Evolutionary conservation across 1,139 yeast species (phyloP), one percentile per base, ranked within the genome.

Genomic region (Kodamaea fungicola): DNA sequence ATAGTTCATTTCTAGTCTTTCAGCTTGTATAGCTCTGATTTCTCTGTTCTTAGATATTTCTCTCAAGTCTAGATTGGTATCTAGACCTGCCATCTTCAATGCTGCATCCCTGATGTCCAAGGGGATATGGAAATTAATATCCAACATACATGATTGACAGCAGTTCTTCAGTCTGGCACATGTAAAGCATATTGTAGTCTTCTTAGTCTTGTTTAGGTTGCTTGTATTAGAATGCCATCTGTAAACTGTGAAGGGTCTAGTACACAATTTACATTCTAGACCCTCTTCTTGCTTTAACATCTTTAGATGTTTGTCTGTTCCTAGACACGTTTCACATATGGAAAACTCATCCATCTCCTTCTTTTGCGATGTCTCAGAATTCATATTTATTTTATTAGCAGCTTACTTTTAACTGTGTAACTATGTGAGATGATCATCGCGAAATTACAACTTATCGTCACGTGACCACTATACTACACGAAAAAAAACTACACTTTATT

Each of bases 111-210:
- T 64, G 7, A 89, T 66, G 12, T 83, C 80, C 12, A 88, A 58
- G 0, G 96, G 90, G 21, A 92, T 76, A 5, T 89, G 85, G 63
- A 81, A 86, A 21, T 82, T 76, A 35, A 88, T 66, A 61, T 92
- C 97, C 31, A 85, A 61, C 78, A 88, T 75, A 56, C 98, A 92
- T 16, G 80, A 64, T 56, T 92, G 97, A 54, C 98, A 92, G 47
- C 95, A 84, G 60, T 86, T 83, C 45, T 83, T 74, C 33, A 83
- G 76, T 31, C 79, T 66, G 1, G 97, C 82, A 61, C 98, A 92
- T 0, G 90, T 80, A 28, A 65, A 57, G 59, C 98, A 89, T 16
- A 88, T 76, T 4, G 74, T 61, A 5, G 86, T 80, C 48, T 72
- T 76, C 42, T 69, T 69, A 35, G 70, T 54, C 40, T 67, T 63